A percentile compares a stretch with the other conserved stretches of the same genome.
phyloP scores from a whole-genome alignment of 176 grass and related monocot genomes.

The Canna indica region DNA sequence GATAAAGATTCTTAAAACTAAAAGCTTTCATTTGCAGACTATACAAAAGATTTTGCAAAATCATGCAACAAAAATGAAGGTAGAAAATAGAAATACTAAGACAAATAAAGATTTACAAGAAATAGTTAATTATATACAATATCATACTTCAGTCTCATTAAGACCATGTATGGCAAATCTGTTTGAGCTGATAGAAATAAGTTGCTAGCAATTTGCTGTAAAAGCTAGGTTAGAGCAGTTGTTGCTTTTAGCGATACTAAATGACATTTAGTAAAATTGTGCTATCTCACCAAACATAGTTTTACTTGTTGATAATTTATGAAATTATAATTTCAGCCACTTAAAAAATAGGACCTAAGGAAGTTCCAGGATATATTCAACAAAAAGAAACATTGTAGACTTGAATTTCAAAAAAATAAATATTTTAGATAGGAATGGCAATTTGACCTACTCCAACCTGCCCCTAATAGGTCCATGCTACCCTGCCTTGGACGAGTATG shows the following conservation, averaged over 20 bases:
- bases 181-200: no score
- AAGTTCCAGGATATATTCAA: neutral
- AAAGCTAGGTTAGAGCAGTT: no score
- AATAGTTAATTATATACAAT: neutral
- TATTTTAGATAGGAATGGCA: no score
- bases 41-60: neutral
- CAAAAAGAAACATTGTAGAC: neutral
- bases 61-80: neutral
- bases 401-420: neutral
- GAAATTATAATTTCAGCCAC: no score
- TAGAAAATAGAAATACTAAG: neutral
- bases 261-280: no score
- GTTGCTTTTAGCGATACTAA: no score
- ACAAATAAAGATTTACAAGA: neutral
- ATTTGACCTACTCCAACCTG: no score
- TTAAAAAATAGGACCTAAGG: neutral
- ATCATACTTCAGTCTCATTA: neutral
- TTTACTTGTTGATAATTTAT: no score
- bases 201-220: no score
- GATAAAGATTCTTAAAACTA: neutral
- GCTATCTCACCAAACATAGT: no score
- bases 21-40: neutral
- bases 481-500: no score
- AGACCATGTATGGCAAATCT: neutral
- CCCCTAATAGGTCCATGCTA: no score